A percentile compares a stretch with the other conserved stretches of the same genome.
Evolutionary conservation across 2,329 filamentous ascomycete genomes (phyloP).

Genomic region (Chaetomium globosum): DNA sequence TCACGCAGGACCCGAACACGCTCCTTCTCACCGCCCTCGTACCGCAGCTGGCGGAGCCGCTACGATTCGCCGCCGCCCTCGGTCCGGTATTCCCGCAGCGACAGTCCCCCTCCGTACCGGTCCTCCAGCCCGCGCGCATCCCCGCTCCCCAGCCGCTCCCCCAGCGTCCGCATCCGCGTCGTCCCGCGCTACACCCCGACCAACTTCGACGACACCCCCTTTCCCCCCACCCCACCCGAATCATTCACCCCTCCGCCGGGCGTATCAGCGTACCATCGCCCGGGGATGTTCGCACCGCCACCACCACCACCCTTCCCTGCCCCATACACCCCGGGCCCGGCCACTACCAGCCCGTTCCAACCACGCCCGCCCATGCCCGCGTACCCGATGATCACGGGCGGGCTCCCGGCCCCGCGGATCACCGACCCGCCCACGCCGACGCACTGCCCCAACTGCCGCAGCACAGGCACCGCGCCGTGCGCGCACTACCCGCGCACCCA

Average conservation of each 20-base stretch:
- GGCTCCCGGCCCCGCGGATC: no score
- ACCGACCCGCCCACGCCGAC: neutral
- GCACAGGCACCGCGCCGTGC: constrained; percentile 7
- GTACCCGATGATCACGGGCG: neutral
- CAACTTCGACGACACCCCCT: constrained; percentile 18
- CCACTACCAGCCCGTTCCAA: constrained; percentile 6
- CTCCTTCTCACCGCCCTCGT: constrained; percentile 10
- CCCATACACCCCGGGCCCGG: neutral
- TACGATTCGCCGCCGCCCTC: constrained; percentile 15
- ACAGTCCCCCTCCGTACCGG: constrained; percentile 23
- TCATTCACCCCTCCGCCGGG: constrained; percentile 25
- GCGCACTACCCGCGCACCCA: neutral
- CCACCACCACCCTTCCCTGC: constrained; percentile 9
- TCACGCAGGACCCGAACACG: constrained; percentile 17
- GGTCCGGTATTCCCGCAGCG: constrained; percentile 1
- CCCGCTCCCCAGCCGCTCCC: constrained; percentile 10
- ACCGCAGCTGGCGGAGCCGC: constrained; percentile 7
- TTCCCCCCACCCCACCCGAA: constrained; percentile 23
- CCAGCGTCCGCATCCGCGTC: constrained; percentile 23
- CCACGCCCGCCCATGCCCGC: neutral
- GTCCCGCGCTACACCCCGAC: constrained; percentile 7
- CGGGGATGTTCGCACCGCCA: neutral
- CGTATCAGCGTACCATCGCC: constrained; percentile 22
- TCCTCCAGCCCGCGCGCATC: constrained; percentile 16
- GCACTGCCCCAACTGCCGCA: constrained; percentile 14